Conservation (phyloP, 2,329 filamentous ascomycete genomes). For the Fusarium fujikuroi region DNA sequence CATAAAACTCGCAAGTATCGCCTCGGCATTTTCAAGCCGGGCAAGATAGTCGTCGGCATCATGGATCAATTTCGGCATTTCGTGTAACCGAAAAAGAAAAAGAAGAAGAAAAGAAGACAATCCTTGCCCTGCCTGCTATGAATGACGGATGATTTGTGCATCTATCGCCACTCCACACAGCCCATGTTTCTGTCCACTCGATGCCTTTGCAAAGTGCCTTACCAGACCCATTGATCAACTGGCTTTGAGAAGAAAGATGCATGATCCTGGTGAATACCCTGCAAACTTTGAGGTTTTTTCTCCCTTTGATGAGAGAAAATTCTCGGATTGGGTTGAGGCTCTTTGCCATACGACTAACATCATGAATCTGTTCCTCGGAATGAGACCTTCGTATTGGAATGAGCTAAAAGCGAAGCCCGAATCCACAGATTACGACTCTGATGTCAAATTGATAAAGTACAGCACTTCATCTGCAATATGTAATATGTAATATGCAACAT, state of each 20-base stretch:
- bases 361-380: background rate
- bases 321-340: background rate
- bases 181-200: background rate
- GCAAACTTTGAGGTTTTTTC: background rate
- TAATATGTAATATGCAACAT: background rate
- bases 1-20: background rate
- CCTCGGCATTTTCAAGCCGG: background rate
- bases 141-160: constrained; percentile 1
- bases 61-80: constrained; percentile 23
- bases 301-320: background rate
- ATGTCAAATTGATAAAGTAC: constrained; percentile 2
- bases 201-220: background rate
- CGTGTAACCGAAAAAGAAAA: background rate
- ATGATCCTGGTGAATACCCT: constrained; percentile 19
- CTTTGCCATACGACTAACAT: background rate
- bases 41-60: background rate
- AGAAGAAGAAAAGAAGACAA: background rate
- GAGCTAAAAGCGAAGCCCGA: background rate
- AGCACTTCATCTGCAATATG: background rate
- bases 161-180: constrained; percentile 18
- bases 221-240: constrained; percentile 26
- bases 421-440: background rate
- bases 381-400: background rate
- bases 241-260: background rate
- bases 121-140: constrained; percentile 1